Evolutionary conservation across 208 protist genomes (phyloP).

Genomic region (Entamoeba invadens): DNA sequence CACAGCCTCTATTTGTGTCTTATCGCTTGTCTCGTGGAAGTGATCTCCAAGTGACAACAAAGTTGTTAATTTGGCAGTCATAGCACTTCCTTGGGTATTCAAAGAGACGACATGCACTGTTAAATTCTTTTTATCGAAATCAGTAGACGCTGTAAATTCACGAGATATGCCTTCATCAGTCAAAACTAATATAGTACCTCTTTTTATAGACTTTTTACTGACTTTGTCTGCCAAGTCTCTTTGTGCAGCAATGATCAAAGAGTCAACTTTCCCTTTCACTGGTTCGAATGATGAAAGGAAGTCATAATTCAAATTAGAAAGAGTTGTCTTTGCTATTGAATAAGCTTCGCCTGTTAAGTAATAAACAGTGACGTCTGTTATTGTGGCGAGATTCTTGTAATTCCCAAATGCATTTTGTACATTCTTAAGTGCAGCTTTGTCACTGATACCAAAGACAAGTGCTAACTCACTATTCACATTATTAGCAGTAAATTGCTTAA

Average conservation of each 20-base stretch:
- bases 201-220: background rate
- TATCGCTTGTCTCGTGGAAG: background rate
- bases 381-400: background rate
- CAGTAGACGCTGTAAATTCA: background rate
- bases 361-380: background rate
- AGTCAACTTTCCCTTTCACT: background rate
- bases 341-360: background rate
- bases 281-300: background rate
- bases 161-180: background rate
- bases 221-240: background rate
- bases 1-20: background rate
- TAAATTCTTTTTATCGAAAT: background rate
- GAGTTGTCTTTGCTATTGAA: background rate
- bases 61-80: too few relatives aligned
- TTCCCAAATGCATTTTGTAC: background rate
- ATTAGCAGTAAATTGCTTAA: background rate
- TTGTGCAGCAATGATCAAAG: background rate
- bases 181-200: background rate
- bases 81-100: background rate
- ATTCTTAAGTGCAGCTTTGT: background rate
- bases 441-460: background rate
- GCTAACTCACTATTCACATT: background rate
- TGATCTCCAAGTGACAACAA: background rate
- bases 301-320: background rate
- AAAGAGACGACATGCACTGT: background rate